Evolutionary conservation across 2,329 filamentous ascomycete species (phyloP).

Genomic region (Lasiodiplodia theobromae): DNA sequence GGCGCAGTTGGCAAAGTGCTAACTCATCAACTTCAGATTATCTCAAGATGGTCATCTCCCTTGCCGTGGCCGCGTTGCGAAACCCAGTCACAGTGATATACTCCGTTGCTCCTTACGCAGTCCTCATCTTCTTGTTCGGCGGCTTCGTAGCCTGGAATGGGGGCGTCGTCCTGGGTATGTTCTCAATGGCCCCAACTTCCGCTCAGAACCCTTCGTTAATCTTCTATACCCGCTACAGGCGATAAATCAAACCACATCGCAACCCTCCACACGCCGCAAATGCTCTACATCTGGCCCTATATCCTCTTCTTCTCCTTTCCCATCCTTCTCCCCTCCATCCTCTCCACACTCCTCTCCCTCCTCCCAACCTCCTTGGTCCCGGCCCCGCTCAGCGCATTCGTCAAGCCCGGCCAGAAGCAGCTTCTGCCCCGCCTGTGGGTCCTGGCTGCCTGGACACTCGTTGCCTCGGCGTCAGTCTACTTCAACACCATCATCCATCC

Average conservation of each 20-base stretch:
- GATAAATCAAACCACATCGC: slow-evolving; percentile 95
- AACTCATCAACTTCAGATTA: slow-evolving; percentile 45
- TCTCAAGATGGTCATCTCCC: slow-evolving; percentile 64
- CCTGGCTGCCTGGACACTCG: slow-evolving; percentile 31
- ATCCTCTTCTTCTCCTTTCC: slow-evolving; percentile 89
- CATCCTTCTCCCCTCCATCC: slow-evolving; percentile 50
- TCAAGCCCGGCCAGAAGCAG: slow-evolving; percentile 15
- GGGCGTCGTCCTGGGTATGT: slow-evolving; percentile 83
- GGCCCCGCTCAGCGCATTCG: neutral
- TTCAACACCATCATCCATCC: slow-evolving; percentile 95
- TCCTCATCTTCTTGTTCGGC: slow-evolving; percentile 71
- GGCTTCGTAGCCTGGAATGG: slow-evolving; percentile 86
- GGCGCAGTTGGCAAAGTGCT: neutral
- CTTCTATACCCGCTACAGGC: slow-evolving; percentile 57
- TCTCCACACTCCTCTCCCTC: slow-evolving; percentile 5
- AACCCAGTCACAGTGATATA: slow-evolving; percentile 50
- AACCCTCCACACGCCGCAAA: slow-evolving; percentile 85
- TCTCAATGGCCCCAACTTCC: neutral
- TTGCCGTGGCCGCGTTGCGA: slow-evolving; percentile 64
- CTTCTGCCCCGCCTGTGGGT: slow-evolving; percentile 45
- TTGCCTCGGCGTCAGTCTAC: slow-evolving; percentile 63
- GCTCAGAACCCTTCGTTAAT: slow-evolving; percentile 12
- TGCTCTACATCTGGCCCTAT: slow-evolving; percentile 95
- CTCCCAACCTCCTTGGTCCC: neutral
- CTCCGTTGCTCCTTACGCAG: slow-evolving; percentile 60